Evolutionary conservation across 495 filamentous ascomycete species (phyloP), one percentile per base, ranked within the genome.

Genomic region (Penicillium tannophilum): DNA sequence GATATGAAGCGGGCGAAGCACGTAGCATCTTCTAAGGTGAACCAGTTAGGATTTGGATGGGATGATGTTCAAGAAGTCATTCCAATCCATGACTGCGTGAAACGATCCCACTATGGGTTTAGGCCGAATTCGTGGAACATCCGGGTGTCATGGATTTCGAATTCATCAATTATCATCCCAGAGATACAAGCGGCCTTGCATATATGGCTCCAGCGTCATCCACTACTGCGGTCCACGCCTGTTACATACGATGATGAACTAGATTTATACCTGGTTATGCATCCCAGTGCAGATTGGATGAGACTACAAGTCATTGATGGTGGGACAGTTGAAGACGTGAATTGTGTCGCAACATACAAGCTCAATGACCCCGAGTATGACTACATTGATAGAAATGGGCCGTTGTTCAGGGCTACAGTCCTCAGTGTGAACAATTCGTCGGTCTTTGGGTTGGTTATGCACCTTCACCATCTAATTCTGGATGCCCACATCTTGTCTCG

Each of bases 401-500:
- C 59, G 6, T 35, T 61, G 16, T 50, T 56, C 45, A 61, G 50
- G 39, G 45, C 20, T 23, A 43, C 46, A 4, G 52, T 56, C 14
- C 39, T 61, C 4, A 20, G 12, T 11, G 17, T 44, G 35, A 16
- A 36, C 2, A 24, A 44, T 44, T 23, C 52, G 4, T 33, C 52
- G 2, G 44, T 17, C n/a, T 17, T 28, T 12, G 59, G 45, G 8
- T 19, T 61, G 26, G 24, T 61, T 20, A 19, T 61, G 30, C 59
- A 61, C 28, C 23, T 48, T 2, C 53, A 61, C 39, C 59, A 61
- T 19, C 17, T 24, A 17, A 56, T 61, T 8, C 51, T 51, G 26
- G 59, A 61, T 46, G 59, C 35, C 1, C 17, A 51, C 12, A 47
- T 43, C 7, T 19, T 61, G 28, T 16, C 30, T 12, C 43, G 44